Evolutionary conservation across 2,329 filamentous ascomycete genomes (phyloP), one percentile per base, ranked within the genome.

Genomic region (Cordyceps fumosorosea): DNA sequence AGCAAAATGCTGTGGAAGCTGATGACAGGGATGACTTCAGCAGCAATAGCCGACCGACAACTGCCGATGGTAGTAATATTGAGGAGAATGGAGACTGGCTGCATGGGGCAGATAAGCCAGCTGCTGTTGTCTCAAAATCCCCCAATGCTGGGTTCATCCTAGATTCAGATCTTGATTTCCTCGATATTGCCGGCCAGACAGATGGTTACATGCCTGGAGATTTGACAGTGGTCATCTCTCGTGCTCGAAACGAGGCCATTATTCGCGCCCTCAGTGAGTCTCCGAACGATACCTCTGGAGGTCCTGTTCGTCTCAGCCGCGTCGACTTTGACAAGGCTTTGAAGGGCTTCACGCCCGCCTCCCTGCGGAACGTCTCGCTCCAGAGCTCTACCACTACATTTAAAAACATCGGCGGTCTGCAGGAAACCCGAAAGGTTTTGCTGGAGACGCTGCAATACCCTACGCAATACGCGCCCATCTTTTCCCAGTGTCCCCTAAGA

Each of bases 161-260:
- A 6, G 89, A 92, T 63, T 77, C 85, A 0, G 84, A 89, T 55
- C 84, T 99, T 11, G 95, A 99, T 72, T 90, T 98, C 63, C 84
- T 98, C 10, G 93, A 98, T 65, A 83, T 99, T 62, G 92, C 96
- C 20, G 93, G 95, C 1, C 89, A 93, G 67, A 98, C 93, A 0
- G 95, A 99, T 71, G 95, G 95, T 0, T 99, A 98, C 72, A 97
- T 98, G 93, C 93, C 95, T 0, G 95, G 93, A 3, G 95, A 99
- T 73, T 81, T 99, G 44, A 87, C 89, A 18, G 82, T 97, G 2
- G 84, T 99, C 12, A 89, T 96, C 20, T 88, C 91, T 12, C 85
- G 95, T 63, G 93, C 95, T 44, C 86, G 93, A 60, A 96, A 93
- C 68, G 95, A 98, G 76, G 91, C 93, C 29, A 83, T 99, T 18